Evolutionary conservation across 805 yeast genomes (phyloP), one percentile per base, ranked within the genome.

Genomic region (Kodamaea hsintzibuensis): DNA sequence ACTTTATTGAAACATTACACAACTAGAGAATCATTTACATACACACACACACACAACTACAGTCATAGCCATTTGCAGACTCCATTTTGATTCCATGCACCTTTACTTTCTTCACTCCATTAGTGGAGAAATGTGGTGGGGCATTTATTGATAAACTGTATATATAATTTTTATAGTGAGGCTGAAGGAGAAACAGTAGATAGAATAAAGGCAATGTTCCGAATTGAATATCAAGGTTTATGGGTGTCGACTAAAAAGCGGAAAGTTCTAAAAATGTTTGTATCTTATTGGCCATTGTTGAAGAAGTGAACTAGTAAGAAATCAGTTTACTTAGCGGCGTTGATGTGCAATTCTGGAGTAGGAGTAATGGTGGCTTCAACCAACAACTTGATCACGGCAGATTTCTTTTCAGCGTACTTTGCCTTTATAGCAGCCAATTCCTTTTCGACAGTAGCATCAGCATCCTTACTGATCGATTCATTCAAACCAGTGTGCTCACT

Each of bases 321-420:
- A 10, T 12, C 35, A 30, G 44, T 19, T 40, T 40, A 40, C 44
- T 40, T 40, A 8, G 52, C 19, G 59, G 95, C 95, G 69, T 91
- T 91, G 69, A 85, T 75, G 71, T 92, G 97, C 64, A 91, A 77
- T 68, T 86, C 89, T 42, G 96, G 95, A 50, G 81, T 82, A 60
- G 98, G 96, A 54, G 81, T 76, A 53, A 83, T 82, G 57, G 91
- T 89, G 42, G 97, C 89, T 52, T 86, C 89, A 50, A 91, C 82
- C 65, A 93, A 81, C 67, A 88, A 77, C 66, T 87, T 82, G 56
- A 89, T 84, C 47, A 93, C 97, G 22, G 76, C 79, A 3, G 67
- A 64, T 70, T 86, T 83, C 78, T 89, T 88, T 48, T 79, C 78
- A 14, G 77, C 72, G 42, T 86, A 90, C 54, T 83, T 78, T 60